phyloP scores from a whole-genome alignment of 1,284 basidiomycete species.

The Ceratobasidium papillatum region DNA sequence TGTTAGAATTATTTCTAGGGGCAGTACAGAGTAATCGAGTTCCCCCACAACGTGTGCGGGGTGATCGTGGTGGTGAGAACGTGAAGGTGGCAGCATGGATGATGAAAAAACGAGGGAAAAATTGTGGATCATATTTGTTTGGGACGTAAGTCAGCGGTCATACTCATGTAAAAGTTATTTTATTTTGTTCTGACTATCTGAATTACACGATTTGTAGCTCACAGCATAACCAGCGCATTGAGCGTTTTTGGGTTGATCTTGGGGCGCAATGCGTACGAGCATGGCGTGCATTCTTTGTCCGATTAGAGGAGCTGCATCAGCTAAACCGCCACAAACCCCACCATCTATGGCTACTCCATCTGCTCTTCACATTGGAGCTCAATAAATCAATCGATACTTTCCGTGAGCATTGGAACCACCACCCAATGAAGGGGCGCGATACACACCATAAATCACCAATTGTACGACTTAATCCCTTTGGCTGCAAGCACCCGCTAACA shows the following conservation, averaged over 20 bases:
- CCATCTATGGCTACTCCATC: conserved; percentile 22
- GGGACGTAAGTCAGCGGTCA: neutral
- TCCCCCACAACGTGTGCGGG: conserved; percentile 7
- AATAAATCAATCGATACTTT: neutral
- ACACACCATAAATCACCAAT: neutral
- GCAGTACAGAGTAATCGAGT: neutral
- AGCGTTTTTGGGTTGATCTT: conserved; percentile 28
- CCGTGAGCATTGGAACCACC: neutral
- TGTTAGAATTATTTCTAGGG: neutral
- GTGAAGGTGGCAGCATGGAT: conserved; percentile 32
- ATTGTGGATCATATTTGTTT: conserved; percentile 28
- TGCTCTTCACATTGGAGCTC: conserved; percentile 2
- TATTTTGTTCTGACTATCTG: no score
- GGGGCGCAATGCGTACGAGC: conserved; percentile 1
- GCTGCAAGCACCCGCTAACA: neutral
- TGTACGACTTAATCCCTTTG: neutral
- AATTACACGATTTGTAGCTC: neutral
- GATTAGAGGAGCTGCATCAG: conserved; percentile 1
- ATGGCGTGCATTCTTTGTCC: conserved; percentile 13
- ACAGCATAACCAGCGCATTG: conserved; percentile 29
- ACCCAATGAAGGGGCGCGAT: neutral
- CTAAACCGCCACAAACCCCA: neutral
- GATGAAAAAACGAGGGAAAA: neutral
- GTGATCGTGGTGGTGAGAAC: conserved; percentile 28
- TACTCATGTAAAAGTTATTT: neutral